These are phyloP conservation scores for Stagonosporopsis rhizophila DNA, from an alignment of 2,329 filamentous ascomycete genomes.

Conservation along the genomic window DNA sequence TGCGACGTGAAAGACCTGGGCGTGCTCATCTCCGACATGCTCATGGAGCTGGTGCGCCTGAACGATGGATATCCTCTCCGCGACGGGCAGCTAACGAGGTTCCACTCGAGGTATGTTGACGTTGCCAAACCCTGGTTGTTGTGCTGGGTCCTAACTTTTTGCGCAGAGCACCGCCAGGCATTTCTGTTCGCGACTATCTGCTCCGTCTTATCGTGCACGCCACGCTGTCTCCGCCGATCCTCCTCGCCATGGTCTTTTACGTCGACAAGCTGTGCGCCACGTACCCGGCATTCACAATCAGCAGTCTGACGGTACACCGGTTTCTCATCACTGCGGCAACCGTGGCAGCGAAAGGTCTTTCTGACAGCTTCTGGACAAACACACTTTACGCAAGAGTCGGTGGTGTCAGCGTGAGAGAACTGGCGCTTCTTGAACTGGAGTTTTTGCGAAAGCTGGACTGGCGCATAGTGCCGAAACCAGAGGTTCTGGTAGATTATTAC, in stretches of 20 bases:
- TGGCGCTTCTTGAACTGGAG: slow-evolving; percentile 91
- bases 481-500: slow-evolving; percentile 93
- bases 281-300: slow-evolving; percentile 95
- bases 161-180: slow-evolving; percentile 76
- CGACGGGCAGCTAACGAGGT: slow-evolving; percentile 86
- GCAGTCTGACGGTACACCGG: slow-evolving; percentile 93
- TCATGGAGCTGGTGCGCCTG: slow-evolving; percentile 90
- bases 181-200: slow-evolving; percentile 93
- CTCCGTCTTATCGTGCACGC: slow-evolving; percentile 92
- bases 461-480: slow-evolving; percentile 95
- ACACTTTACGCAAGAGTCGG: slow-evolving; percentile 94
- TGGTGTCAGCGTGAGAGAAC: slow-evolving; percentile 86
- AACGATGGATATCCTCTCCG: slow-evolving; percentile 88
- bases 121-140: neutral
- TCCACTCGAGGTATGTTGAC: slow-evolving; percentile 80
- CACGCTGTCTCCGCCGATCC: slow-evolving; percentile 86
- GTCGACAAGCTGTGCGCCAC: slow-evolving; percentile 93
- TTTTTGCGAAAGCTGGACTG: slow-evolving; percentile 92
- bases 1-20: slow-evolving; percentile 88
- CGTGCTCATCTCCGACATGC: slow-evolving; percentile 90
- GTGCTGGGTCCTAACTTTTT: slow-evolving; percentile 12
- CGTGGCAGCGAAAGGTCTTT: slow-evolving; percentile 93
- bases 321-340: slow-evolving; percentile 96
- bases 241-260: slow-evolving; percentile 99
- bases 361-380: slow-evolving; percentile 98